Conservation (phyloP, 2,329 filamentous ascomycete species). For the Talaromyces amestolkiae region DNA sequence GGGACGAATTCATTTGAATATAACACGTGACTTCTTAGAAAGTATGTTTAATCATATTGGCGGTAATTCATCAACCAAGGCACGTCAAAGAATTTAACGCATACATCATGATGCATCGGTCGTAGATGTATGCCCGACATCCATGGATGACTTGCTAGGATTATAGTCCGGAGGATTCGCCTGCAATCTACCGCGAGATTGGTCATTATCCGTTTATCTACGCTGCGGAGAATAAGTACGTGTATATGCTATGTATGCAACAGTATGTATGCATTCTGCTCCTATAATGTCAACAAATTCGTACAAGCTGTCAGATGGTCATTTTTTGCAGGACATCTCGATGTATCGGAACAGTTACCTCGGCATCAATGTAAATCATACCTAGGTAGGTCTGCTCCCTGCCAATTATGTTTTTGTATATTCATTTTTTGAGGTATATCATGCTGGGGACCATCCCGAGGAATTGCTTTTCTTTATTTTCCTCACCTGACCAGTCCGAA, state of each 20-base stretch:
- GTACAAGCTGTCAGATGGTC: background rate
- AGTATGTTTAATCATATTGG: background rate
- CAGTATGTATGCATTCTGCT: background rate
- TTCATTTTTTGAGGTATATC: background rate
- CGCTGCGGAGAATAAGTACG: background rate
- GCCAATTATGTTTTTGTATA: background rate
- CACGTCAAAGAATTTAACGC: background rate
- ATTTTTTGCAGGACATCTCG: background rate
- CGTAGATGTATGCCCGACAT: background rate
- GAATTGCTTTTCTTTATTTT: background rate
- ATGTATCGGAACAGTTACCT: background rate
- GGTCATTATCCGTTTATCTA: background rate
- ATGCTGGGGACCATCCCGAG: background rate
- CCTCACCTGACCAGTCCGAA: background rate
- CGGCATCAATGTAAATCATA: background rate
- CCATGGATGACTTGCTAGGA: background rate
- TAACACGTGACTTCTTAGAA: background rate
- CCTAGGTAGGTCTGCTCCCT: background rate
- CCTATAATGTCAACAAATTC: background rate
- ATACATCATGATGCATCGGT: background rate
- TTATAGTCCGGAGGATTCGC: background rate
- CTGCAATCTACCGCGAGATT: background rate
- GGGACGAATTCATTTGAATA: background rate
- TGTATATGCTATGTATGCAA: background rate
- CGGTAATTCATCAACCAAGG: background rate